Conservation (phyloP, 768 basidiomycete species). For the Tylopilus rubrobrunneus region DNA sequence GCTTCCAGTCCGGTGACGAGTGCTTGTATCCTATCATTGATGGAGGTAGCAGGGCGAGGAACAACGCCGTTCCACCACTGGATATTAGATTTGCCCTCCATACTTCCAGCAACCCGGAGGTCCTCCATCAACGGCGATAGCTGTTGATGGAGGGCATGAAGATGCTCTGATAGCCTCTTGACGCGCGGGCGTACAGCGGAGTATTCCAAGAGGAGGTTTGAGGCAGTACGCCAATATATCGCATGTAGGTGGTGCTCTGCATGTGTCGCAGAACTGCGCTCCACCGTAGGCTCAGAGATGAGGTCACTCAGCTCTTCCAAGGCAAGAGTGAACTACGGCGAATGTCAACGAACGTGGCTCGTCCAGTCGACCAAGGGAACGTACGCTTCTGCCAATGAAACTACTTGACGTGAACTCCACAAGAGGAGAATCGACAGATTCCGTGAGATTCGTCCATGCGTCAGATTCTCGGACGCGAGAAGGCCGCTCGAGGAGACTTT, state of each 20-base stretch:
- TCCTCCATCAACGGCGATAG: conserved; percentile 2
- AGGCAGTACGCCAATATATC: conserved; percentile 28
- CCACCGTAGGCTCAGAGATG: conserved; percentile 2
- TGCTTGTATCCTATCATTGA: conserved; percentile 8
- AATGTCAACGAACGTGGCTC: not conserved
- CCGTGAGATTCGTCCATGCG: conserved; percentile 19
- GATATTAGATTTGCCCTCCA: not conserved
- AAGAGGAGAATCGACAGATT: conserved; percentile 14
- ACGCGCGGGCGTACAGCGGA: conserved; percentile 25
- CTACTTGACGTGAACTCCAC: conserved; percentile 24
- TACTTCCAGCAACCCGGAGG: not conserved
- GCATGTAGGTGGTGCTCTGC: conserved; percentile 13
- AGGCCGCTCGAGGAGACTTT: not conserved
- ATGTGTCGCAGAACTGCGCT: not conserved
- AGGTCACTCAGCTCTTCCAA: conserved; percentile 27
- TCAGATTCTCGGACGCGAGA: conserved; percentile 3
- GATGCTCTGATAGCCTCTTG: conserved; percentile 10
- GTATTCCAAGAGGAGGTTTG: conserved; percentile 32
- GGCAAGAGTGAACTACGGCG: conserved; percentile 24
- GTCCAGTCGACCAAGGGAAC: not conserved
- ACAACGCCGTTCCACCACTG: conserved; percentile 8
- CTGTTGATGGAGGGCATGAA: conserved; percentile 15
- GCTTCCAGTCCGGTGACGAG: conserved; percentile 22
- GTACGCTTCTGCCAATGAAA: conserved; percentile 30
- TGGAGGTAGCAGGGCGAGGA: not conserved